Evolutionary conservation across 2,329 filamentous ascomycete species (phyloP).

Genomic region (Rhinocladiella similis): DNA sequence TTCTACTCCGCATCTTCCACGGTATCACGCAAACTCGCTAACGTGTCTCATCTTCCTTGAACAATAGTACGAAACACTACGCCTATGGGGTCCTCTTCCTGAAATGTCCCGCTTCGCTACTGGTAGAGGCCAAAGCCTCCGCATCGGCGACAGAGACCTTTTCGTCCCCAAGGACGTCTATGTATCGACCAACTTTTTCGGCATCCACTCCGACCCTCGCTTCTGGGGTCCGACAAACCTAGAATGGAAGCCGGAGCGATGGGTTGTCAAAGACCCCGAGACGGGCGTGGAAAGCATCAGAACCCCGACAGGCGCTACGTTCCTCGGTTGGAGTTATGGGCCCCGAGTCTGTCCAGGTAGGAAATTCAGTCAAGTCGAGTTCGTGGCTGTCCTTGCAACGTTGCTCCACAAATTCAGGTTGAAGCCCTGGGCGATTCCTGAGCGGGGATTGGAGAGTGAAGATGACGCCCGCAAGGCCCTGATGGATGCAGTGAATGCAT

Average conservation of each 20-base stretch:
- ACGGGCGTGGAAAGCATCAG: no score
- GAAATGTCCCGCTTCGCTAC: slow-evolving; percentile 9
- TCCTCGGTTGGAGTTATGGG: slow-evolving; percentile 33
- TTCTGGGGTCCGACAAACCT: no score
- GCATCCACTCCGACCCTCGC: no score
- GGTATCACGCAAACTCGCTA: no score
- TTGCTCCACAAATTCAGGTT: not conserved
- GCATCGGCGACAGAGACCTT: not conserved
- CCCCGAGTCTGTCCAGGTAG: slow-evolving; percentile 34
- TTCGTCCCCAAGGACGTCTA: not conserved
- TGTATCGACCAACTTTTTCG: no score
- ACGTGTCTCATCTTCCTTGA: not conserved
- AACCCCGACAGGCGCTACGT: slow-evolving; percentile 4
- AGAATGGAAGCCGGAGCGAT: no score
- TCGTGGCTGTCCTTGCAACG: slow-evolving; percentile 32
- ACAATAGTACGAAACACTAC: slow-evolving; percentile 30
- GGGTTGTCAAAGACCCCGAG: no score
- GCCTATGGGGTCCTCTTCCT: slow-evolving; percentile 25
- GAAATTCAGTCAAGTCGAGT: slow-evolving; percentile 38
- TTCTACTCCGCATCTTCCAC: no score
- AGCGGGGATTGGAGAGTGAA: not conserved
- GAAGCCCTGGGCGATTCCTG: not conserved
- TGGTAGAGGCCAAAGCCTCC: not conserved
- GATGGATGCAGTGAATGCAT: not conserved
- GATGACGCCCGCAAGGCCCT: not conserved